Evolutionary conservation across 805 yeast species (phyloP), one percentile per base, ranked within the genome.

Genomic region (Tetrapisispora nanseiensis): DNA sequence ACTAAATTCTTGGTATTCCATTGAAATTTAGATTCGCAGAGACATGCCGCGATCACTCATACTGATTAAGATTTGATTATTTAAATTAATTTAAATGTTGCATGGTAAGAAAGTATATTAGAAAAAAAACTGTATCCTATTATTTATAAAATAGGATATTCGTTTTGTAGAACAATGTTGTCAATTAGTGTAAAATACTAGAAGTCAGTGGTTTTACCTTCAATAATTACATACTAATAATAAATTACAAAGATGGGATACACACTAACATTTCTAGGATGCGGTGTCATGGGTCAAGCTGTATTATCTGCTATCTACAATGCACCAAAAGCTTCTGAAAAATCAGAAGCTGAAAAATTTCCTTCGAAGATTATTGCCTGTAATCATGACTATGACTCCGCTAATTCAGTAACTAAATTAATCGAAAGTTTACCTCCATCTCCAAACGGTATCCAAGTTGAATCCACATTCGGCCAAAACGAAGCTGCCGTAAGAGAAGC

Each of bases 201-300:
- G n/a, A n/a, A n/a, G n/a, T n/a, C n/a, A n/a, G n/a, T n/a, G n/a
- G n/a, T n/a, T n/a, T n/a, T n/a, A n/a, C n/a, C n/a, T 29, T 5
- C 11, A 8, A 29, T 29, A 9, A 29, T 29, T 19, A 29, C 10
- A n/a, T 11, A 9, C n/a, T 7, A 32, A 19, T 16, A 24, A 44
- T 28, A 11, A n/a, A n/a, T n/a, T n/a, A n/a, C n/a, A n/a, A n/a
- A n/a, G n/a, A 56, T 55, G 62, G 52, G 54, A 35, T 76, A 75
- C 66, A 81, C 86, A 4, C 66, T 90, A 41, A 74, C 89, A 15
- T 78, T 92, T 24, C 71, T 92, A 42, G 99, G 97, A 28, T 78
- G 95, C 55, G 99, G 99, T 46, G 87, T 84, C 42, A 85, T 92
- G 86, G 97, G 97, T 45, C 82, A 90, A 15, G 96, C 97, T 10